phyloP scores from a whole-genome alignment of 192 early-diverging fungal genomes.

The Gryganskiella cystojenkinii region DNA sequence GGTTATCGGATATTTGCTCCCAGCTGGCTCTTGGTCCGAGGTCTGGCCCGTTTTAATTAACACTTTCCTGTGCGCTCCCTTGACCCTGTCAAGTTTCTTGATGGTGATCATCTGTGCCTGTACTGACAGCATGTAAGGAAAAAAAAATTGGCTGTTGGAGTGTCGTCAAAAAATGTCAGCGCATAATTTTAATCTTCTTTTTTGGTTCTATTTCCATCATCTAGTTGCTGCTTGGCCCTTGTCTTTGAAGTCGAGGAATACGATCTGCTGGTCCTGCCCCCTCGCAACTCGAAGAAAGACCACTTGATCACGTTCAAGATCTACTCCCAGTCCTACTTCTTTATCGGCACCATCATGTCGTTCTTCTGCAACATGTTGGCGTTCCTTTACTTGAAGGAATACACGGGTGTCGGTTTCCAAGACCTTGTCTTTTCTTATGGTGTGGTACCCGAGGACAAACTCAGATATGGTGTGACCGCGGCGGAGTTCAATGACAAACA shows the following conservation, averaged over 20 bases:
- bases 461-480: conserved; percentile 53
- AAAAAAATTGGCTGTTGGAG: neutral
- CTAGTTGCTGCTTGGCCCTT: conserved; percentile 66
- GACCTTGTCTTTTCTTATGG: conserved; percentile 49
- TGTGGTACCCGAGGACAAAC: conserved; percentile 38
- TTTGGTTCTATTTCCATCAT: conserved; percentile 12
- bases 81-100: conserved; percentile 80
- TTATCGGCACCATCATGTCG: conserved; percentile 78
- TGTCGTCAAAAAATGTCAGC: no score
- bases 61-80: conserved; percentile 81
- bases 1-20: conserved; percentile 83
- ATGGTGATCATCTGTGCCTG: conserved; percentile 81
- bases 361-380: conserved; percentile 76
- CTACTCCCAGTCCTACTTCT: conserved; percentile 80
- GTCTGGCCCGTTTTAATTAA: conserved; percentile 80
- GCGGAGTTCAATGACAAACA: conserved; percentile 58
- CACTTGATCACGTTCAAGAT: conserved; percentile 73
- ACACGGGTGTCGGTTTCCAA: conserved; percentile 63
- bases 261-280: conserved; percentile 74
- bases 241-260: conserved; percentile 83
- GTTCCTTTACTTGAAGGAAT: conserved; percentile 72
- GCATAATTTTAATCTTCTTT: no score
- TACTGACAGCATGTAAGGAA: conserved; percentile 63
- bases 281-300: conserved; percentile 77
- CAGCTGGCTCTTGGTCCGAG: conserved; percentile 80